Evolutionary conservation across 1,284 basidiomycete species (phyloP).

Genomic region (Somion occarium): DNA sequence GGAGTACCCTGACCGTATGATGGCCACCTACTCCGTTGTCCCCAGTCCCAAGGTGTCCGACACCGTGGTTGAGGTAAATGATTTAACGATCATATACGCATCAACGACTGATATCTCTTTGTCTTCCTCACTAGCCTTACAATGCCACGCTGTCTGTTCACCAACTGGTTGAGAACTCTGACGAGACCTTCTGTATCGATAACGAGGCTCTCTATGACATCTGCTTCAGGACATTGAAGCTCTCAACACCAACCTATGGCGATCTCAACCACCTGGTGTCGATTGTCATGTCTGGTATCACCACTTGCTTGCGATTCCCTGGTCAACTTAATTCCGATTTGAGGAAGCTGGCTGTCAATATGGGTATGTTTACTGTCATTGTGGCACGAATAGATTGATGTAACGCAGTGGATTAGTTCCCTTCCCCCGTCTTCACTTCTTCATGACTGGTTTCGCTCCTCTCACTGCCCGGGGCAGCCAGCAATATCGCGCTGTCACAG

Average conservation of each 20-base stretch:
- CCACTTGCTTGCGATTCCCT: constrained; percentile 95
- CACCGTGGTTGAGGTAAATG: constrained; percentile 85
- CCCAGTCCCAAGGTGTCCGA: constrained; percentile 96
- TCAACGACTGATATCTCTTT: too few relatives aligned
- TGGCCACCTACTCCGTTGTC: constrained; percentile 95
- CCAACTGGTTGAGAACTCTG: constrained; percentile 95
- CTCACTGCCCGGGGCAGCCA: constrained; percentile 91
- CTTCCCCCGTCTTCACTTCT: constrained; percentile 99
- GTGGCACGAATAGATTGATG: neutral
- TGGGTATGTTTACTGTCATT: constrained; percentile 56
- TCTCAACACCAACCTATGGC: constrained; percentile 90
- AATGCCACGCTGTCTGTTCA: constrained; percentile 94
- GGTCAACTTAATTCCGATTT: constrained; percentile 98
- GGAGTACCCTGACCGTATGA: constrained; percentile 95
- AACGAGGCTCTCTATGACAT: constrained; percentile 99
- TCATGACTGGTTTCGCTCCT: constrained; percentile 97
- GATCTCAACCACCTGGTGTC: constrained; percentile 98
- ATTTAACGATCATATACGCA: neutral
- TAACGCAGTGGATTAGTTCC: constrained; percentile 52
- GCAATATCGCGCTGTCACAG: constrained; percentile 92
- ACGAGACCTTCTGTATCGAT: constrained; percentile 95
- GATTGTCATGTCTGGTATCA: constrained; percentile 97
- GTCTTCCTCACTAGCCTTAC: constrained; percentile 80
- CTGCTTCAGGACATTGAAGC: constrained; percentile 95
- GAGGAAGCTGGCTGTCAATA: constrained; percentile 96